Evolutionary conservation across 140 eudicot genomes (phyloP), one percentile per base, ranked within the genome.

Genomic region (Senecio squalidus): DNA sequence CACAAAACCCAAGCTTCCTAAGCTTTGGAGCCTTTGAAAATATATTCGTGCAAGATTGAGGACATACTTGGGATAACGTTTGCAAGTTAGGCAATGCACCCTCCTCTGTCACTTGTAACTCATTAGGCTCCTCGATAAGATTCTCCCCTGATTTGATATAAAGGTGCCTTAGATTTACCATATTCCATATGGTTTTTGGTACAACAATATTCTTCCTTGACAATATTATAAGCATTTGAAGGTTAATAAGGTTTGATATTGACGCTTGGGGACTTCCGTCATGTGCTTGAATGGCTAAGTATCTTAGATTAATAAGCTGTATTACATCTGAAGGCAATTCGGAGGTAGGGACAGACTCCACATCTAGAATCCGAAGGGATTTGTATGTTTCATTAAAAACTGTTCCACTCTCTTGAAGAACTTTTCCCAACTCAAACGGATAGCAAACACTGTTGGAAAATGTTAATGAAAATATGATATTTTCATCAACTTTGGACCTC

Each of bases 91-190:
- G 60, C 18, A 71, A 46, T 9, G 2, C 9, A 23, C 27, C 44
- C 40, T 48, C 50, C 38, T 20, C 58, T n/a, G 66, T 22, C 22
- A 0, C 58, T 50, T 21, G 46, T 51, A 26, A 26, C 14, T 14
- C 6, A 39, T 8, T 0, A 26, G 65, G 50, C 33, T 43, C 53
- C 29, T 70, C 39, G 0, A 68, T 6, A 33, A 33, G 28, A 28
- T 57, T 43, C 53, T 10, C 73, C 75, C n/a, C n/a, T n/a, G 69
- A 71, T 20, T 54, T 71, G 10, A 75, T 47, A 14, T 20, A 40
- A 3, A 80, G 71, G 62, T 74, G 80, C 77, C 80, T 63, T 46
- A 78, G 9, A 55, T 64, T 59, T 2, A 66, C 28, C 74, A 80
- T 80, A 24, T 16, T 58, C 81, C 81, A 79, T n/a, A 70, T 11